Conservation (phyloP, 495 filamentous ascomycete species). For the Durotheca rogersii region DNA sequence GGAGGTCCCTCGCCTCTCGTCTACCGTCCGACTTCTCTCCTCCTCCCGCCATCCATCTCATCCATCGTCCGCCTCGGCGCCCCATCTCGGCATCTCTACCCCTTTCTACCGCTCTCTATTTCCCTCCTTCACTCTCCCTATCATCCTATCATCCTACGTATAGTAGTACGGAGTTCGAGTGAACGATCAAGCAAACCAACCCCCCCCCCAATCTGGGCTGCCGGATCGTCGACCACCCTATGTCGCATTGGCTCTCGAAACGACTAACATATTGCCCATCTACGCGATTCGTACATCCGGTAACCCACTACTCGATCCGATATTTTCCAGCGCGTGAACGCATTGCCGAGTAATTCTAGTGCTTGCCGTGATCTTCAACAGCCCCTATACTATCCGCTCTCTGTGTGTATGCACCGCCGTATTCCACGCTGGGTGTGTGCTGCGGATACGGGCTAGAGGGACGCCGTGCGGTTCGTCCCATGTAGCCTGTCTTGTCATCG, state of each 20-base stretch:
- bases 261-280: constrained; percentile 21
- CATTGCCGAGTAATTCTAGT: constrained; percentile 7
- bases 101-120: not conserved
- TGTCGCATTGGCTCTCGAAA: constrained; percentile 14
- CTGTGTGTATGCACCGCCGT: no score
- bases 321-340: no score
- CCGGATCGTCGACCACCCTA: constrained; percentile 6
- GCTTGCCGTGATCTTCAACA: not conserved
- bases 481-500: constrained; percentile 17
- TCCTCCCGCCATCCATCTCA: constrained; percentile 18
- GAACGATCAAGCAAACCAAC: not conserved
- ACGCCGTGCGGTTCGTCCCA: no score
- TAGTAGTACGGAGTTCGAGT: no score
- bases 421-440: constrained; percentile 4
- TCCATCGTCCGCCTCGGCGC: constrained; percentile 6
- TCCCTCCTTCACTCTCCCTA: no score
- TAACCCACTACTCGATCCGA: no score
- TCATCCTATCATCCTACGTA: no score
- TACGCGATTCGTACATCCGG: no score
- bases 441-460: constrained; percentile 10
- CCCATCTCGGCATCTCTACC: not conserved
- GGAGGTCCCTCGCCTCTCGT: no score
- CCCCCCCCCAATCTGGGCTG: not conserved
- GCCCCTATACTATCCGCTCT: no score
- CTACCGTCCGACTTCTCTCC: constrained; percentile 15